Conservation (phyloP, 352 stramenopile genomes). For the Globisporangium nodosum region DNA sequence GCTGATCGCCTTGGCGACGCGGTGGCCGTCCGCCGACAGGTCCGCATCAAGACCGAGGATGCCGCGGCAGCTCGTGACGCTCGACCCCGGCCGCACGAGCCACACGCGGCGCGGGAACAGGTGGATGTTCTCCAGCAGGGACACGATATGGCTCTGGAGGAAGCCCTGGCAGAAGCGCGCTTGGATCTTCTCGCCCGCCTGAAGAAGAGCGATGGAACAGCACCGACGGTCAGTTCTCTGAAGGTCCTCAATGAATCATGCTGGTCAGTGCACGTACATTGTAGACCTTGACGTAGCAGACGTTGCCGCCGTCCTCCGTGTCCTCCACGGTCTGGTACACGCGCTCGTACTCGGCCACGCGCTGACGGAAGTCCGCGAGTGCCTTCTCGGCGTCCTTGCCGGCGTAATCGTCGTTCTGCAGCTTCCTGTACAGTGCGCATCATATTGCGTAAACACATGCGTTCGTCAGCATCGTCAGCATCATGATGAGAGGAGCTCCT, state of each 20-base stretch:
- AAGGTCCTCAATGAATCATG: neutral
- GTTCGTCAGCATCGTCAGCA: conserved; percentile 6
- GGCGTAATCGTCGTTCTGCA: conserved; percentile 89
- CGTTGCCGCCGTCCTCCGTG: conserved; percentile 60
- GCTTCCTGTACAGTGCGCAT: conserved; percentile 29
- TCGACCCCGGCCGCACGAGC: conserved; percentile 85
- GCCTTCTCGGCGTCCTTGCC: conserved; percentile 78
- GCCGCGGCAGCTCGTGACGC: conserved; percentile 63
- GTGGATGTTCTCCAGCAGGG: conserved; percentile 90
- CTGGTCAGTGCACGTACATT: conserved; percentile 47
- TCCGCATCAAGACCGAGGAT: conserved; percentile 83
- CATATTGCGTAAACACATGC: conserved; percentile 10
- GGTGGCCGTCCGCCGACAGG: conserved; percentile 72
- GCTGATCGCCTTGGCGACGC: conserved; percentile 72
- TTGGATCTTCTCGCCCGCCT: conserved; percentile 89
- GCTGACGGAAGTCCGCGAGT: conserved; percentile 83
- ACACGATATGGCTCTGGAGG: conserved; percentile 84
- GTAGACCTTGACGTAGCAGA: conserved; percentile 92
- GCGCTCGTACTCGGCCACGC: conserved; percentile 91
- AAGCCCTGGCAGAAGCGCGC: conserved; percentile 83
- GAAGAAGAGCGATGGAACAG: neutral
- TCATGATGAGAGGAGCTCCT: neutral
- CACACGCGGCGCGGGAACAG: conserved; percentile 86
- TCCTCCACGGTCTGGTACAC: conserved; percentile 92
- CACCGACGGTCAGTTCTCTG: neutral